These are phyloP conservation scores for Jamesozyma piceae DNA, from an alignment of 805 yeast species.

Conservation along the genomic window DNA sequence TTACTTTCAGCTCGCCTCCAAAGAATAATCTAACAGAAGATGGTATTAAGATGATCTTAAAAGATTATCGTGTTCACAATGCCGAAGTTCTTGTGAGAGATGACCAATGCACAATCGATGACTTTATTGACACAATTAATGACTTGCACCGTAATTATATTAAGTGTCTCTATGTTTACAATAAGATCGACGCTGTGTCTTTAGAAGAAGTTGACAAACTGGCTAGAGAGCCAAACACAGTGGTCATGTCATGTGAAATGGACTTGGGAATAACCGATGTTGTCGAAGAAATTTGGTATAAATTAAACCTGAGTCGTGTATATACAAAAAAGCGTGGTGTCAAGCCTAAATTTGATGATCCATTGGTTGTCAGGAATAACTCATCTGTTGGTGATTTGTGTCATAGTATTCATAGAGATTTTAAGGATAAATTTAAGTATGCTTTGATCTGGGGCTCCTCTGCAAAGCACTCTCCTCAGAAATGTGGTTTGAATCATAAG, in stretches of 20 bases:
- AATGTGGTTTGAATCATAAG: conserved; percentile 79
- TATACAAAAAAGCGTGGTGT: conserved; percentile 85
- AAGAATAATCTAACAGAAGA: conserved; percentile 65
- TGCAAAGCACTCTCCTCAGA: conserved; percentile 92
- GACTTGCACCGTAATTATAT: conserved; percentile 80
- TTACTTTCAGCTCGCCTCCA: conserved; percentile 75
- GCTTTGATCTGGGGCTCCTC: conserved; percentile 96
- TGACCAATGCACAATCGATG: conserved; percentile 83
- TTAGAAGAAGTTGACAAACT: conserved; percentile 87
- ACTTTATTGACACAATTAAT: conserved; percentile 83
- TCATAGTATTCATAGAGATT: conserved; percentile 84
- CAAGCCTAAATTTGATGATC: conserved; percentile 74
- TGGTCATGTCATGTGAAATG: conserved; percentile 86
- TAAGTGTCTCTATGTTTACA: conserved; percentile 87
- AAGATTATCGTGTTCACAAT: conserved; percentile 83
- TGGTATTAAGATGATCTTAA: conserved; percentile 62
- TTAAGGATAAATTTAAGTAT: conserved; percentile 84
- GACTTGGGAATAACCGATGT: conserved; percentile 81
- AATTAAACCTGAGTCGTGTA: conserved; percentile 66
- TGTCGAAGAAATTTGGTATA: conserved; percentile 88
- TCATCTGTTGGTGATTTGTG: conserved; percentile 82
- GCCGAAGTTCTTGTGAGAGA: conserved; percentile 90
- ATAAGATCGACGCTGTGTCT: conserved; percentile 91
- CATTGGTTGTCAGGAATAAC: conserved; percentile 77
- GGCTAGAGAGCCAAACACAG: conserved; percentile 88